A percentile compares a stretch with the other conserved stretches of the same genome.
Conservation (phyloP, 202 grass and related monocot genomes). For the Schoenoplectus triqueter region DNA sequence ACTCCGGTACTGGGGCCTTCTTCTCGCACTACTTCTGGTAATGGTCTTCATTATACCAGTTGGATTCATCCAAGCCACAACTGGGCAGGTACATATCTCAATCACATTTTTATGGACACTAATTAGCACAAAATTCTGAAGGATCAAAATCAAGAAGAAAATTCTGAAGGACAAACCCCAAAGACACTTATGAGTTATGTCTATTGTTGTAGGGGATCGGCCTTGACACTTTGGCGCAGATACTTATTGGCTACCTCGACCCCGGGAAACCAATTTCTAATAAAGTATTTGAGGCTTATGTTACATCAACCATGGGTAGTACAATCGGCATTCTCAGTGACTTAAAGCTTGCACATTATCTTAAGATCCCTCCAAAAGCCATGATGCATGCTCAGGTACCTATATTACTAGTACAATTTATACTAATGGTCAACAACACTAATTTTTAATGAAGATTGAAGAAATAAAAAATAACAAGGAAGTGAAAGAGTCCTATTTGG, state of each 20-base stretch:
- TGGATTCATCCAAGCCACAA: slow-evolving; percentile 3
- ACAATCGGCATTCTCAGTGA: neutral
- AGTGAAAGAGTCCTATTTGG: too few relatives aligned
- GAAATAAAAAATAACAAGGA: too few relatives aligned
- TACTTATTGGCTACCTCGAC: neutral
- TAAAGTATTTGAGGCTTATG: neutral
- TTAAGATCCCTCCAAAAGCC: neutral
- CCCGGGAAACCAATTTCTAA: neutral
- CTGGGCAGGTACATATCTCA: neutral
- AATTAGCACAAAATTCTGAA: neutral
- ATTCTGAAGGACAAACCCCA: neutral
- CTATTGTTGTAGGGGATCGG: neutral
- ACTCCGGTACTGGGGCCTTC: neutral
- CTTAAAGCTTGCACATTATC: neutral
- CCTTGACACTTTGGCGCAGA: neutral
- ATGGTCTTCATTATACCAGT: neutral
- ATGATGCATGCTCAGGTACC: neutral
- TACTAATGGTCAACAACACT: neutral
- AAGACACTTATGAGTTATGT: neutral
- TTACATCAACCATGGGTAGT: neutral
- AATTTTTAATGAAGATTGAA: neutral
- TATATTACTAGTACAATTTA: neutral
- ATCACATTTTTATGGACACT: neutral
- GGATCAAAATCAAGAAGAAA: neutral
- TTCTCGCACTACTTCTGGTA: neutral